Percentiles rank a stretch among this genome's conserved stretches.
These are phyloP conservation scores for Vitis hybrid DNA, from an alignment of 177 flowering plant genomes.

Conservation along the genomic window DNA sequence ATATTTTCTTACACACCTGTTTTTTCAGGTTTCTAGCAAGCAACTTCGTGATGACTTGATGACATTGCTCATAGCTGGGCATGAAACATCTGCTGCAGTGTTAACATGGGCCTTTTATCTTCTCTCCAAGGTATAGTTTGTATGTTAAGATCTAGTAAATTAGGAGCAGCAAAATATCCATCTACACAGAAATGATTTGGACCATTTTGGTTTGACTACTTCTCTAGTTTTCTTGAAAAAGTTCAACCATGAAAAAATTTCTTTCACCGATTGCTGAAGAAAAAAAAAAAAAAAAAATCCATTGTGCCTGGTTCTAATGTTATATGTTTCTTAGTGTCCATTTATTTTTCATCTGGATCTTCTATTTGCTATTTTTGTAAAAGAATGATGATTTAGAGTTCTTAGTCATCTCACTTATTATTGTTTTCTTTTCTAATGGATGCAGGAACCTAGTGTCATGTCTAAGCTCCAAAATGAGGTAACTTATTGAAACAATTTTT, in stretches of 20 bases:
- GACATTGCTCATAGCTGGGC: slow-evolving; percentile 99
- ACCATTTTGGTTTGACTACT: no score
- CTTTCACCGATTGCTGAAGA: no score
- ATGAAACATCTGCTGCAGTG: slow-evolving; percentile 98
- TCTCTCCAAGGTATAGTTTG: slow-evolving; percentile 60
- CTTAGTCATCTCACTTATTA: background rate
- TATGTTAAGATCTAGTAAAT: no score
- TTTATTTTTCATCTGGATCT: background rate
- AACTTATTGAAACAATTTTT: slow-evolving; percentile 4
- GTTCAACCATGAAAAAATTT: no score
- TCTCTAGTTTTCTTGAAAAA: no score
- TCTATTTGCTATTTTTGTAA: background rate
- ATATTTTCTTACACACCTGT: slow-evolving; percentile 8
- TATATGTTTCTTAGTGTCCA: background rate
- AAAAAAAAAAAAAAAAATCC: no score
- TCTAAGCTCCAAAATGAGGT: slow-evolving; percentile 95
- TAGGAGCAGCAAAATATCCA: no score
- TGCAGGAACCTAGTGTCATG: slow-evolving; percentile 84
- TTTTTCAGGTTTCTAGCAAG: slow-evolving; percentile 87
- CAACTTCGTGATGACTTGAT: slow-evolving; percentile 98
- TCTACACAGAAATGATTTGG: no score
- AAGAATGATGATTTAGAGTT: background rate
- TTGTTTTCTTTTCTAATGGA: slow-evolving; percentile 7
- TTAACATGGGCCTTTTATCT: slow-evolving; percentile 98
- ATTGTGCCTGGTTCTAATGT: no score